Evolutionary conservation across 2,329 filamentous ascomycete species (phyloP), one percentile per base, ranked within the genome.

Genomic region (Fonsecaea monophora): DNA sequence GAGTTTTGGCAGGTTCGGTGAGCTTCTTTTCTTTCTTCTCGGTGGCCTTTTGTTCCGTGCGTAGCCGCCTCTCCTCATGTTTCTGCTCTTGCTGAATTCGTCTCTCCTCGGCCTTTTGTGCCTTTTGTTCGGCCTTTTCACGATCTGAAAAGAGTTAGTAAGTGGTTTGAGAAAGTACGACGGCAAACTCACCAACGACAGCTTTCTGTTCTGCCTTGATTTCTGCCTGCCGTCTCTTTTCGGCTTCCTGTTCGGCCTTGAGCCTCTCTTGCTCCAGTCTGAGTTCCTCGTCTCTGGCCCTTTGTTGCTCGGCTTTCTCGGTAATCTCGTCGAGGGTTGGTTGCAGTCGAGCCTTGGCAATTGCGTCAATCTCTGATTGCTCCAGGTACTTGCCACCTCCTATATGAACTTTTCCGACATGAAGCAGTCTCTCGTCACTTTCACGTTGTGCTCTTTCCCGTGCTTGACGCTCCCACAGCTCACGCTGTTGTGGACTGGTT

Each of bases 301-400:
- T 84, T 75, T 92, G 89, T 68, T 84, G 84, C 74, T 93, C 90
- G 0, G 91, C 91, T 75, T 89, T 91, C 60, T 91, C 89, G 61
- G 89, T 89, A 68, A 97, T 95, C 70, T 96, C 91, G 71, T 97
- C 90, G 5, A 97, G 78, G 0, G 95, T 88, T 4, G 94, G 94
- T 76, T 94, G 91, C 15, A 97, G 86, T 71, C 89, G 88, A 54
- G 85, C 87, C 12, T 87, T 85, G 2, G 94, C 94, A 71, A 97
- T 91, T 5, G 87, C 87, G 70, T 97, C 88, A 15, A 97, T 87
- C 56, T 93, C 91, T 4, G 87, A 83, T 72, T 90, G 88, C 42
- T 92, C 87, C 82, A 97, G 89, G 74, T 89, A 93, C 74, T 87
- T 92, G 7, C 92, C 92, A 53, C 90, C 90, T 4, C 94, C 94